Conservation (phyloP, 148 eudicot species). For the Cornus controversa region DNA sequence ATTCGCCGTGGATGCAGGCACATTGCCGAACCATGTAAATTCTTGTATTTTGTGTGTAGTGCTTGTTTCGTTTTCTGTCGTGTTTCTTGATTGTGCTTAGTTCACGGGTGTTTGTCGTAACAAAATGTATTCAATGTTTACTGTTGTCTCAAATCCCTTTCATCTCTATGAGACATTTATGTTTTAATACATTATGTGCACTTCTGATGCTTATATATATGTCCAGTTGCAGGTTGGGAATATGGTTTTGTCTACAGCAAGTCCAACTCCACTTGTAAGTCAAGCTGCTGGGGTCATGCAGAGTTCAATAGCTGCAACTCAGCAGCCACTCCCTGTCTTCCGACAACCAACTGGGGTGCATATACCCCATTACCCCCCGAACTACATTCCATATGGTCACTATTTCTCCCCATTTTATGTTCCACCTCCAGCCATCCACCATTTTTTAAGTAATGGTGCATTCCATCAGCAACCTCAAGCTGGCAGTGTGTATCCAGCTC, state of each 20-base stretch:
- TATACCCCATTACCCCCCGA: conserved; percentile 74
- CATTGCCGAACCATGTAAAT: no score
- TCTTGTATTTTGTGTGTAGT: no score
- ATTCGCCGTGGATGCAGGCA: no score
- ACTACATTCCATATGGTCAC: conserved; percentile 67
- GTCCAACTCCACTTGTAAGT: conserved; percentile 52
- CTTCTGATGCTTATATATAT: conserved; percentile 10
- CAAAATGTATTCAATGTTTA: neutral
- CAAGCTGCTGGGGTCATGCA: conserved; percentile 73
- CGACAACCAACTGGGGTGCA: conserved; percentile 80
- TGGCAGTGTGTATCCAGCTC: conserved; percentile 58
- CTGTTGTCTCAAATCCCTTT: neutral
- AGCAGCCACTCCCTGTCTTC: conserved; percentile 67
- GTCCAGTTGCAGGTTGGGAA: conserved; percentile 59
- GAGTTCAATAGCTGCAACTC: conserved; percentile 56
- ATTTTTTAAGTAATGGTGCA: conserved; percentile 60
- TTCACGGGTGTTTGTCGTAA: no score
- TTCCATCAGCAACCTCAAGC: conserved; percentile 76
- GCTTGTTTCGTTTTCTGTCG: no score
- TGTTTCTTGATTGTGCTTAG: no score
- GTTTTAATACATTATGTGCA: neutral
- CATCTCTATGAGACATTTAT: neutral
- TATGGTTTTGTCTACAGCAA: conserved; percentile 44
- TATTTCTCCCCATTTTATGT: conserved; percentile 63
- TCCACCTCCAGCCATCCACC: conserved; percentile 75